These are phyloP conservation scores for Fusarium fracticaudum DNA, from an alignment of 2,329 filamentous ascomycete species.

Conservation along the genomic window DNA sequence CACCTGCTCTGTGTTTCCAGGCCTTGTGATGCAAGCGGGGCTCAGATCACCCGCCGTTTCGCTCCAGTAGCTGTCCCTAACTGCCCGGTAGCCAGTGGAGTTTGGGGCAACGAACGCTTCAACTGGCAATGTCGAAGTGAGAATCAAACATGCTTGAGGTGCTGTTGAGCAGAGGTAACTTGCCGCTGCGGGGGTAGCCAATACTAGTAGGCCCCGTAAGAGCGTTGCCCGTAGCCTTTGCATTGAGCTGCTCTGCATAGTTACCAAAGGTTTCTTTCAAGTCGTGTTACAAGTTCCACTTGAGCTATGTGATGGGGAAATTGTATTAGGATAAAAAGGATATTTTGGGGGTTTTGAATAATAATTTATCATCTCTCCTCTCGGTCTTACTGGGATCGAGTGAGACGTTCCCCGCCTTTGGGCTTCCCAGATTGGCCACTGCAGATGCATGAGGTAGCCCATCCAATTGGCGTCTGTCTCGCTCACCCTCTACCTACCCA, in stretches of 20 bases:
- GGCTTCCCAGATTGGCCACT: accelerated
- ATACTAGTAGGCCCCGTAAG: not conserved
- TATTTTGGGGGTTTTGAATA: not conserved
- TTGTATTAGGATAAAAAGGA: accelerated
- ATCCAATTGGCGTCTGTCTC: not conserved
- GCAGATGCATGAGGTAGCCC: not conserved
- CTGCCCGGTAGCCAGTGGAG: not conserved
- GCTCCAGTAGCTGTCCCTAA: not conserved
- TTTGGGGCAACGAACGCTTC: not conserved
- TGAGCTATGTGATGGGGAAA: not conserved
- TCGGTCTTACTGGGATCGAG: not conserved
- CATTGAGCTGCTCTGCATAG: not conserved
- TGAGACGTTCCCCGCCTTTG: not conserved
- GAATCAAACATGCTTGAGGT: not conserved
- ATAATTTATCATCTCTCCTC: not conserved
- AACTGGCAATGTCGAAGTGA: accelerated
- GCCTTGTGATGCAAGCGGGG: not conserved
- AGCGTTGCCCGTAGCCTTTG: accelerated
- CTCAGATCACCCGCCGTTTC: not conserved
- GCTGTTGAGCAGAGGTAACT: not conserved
- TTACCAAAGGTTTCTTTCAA: accelerated
- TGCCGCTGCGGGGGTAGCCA: not conserved
- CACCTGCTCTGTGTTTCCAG: accelerated
- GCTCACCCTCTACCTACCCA: not conserved
- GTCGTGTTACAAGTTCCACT: accelerated